Evolutionary conservation across 805 yeast species (phyloP).

Genomic region (Metschnikowia bowlesiae): DNA sequence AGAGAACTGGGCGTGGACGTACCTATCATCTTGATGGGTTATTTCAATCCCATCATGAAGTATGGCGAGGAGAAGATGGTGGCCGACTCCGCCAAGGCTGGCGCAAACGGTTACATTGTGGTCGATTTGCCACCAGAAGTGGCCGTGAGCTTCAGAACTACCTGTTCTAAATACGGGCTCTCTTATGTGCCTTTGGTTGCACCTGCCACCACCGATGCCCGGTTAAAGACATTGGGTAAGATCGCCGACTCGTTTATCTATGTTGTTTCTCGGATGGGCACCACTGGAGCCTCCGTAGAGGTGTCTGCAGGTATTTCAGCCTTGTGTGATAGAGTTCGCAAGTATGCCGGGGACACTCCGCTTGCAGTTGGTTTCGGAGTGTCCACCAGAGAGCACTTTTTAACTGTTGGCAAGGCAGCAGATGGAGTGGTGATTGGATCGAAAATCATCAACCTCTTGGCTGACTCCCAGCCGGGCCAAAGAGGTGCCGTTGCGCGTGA

Average conservation of each 20-base stretch:
- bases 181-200: constrained; percentile 93
- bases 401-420: constrained; percentile 70
- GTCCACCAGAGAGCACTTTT: constrained; percentile 85
- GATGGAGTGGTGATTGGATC: constrained; percentile 98
- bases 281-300: constrained; percentile 81
- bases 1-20: constrained; percentile 78
- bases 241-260: constrained; percentile 95
- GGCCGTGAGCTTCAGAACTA: constrained; percentile 78
- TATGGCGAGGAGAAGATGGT: constrained; percentile 87
- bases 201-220: constrained; percentile 90
- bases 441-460: constrained; percentile 67
- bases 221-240: constrained; percentile 69
- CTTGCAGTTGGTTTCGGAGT: constrained; percentile 98
- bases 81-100: constrained; percentile 74
- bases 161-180: constrained; percentile 62
- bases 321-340: constrained; percentile 71
- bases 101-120: constrained; percentile 91
- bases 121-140: constrained; percentile 99
- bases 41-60: constrained; percentile 87
- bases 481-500: constrained; percentile 61
- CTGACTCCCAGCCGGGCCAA: constrained; percentile 55
- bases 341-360: constrained; percentile 58
- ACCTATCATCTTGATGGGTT: constrained; percentile 94
- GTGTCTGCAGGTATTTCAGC: constrained; percentile 61
- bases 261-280: constrained; percentile 97